Base-by-base conservation (phyloP, 1,284 basidiomycete genomes). In the Phlebopus sp. region DNA sequence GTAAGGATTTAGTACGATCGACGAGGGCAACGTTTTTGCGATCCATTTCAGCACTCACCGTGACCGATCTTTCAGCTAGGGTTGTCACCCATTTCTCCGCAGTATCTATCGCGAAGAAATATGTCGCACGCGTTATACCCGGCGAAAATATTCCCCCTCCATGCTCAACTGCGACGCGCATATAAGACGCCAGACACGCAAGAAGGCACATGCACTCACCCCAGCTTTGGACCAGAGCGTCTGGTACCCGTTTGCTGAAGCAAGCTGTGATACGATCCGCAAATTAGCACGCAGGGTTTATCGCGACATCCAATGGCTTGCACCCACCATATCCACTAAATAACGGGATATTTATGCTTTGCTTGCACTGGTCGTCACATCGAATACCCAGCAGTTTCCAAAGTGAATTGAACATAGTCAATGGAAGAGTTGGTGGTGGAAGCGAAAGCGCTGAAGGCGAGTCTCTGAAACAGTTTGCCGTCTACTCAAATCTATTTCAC, bases 31-130 rank as follows among this genome's bases (percentile, higher is more conserved):
- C n/a, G n/a, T n/a, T n/a, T n/a, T 18, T 17, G 17, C 21, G 0
- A 38, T 5, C 5, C 7, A 23, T 27, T 25, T 49, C 30, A 25
- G n/a, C 51, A 42, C 64, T 54, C 31, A 68, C 62, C 52, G 53
- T 38, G 13, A 68, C 53, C 15, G 62, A 68, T 44, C 62, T 66
- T 31, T 57, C 41, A 36, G 55, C 50, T 7, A 64, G 23, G 32
- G 47, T 64, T 10, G 29, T 47, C 9, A 49, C 61, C 66, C 66
- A 64, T 14, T 62, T 50, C 2, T 64, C 62, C 21, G 46, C 51
- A 11, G 52, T 50, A 41, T 67, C 55, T 8, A 13, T 55, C 29
- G 66, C 66, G 34, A 64, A 64, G 46, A 64, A 67, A 44, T 68
- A 64, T 34, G 55, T 53, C 6, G 56, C 51, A 18, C 49, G 53